Evolutionary conservation across 1,139 yeast genomes (phyloP), one percentile per base, ranked within the genome.

Genomic region (Kodamaea arcana): DNA sequence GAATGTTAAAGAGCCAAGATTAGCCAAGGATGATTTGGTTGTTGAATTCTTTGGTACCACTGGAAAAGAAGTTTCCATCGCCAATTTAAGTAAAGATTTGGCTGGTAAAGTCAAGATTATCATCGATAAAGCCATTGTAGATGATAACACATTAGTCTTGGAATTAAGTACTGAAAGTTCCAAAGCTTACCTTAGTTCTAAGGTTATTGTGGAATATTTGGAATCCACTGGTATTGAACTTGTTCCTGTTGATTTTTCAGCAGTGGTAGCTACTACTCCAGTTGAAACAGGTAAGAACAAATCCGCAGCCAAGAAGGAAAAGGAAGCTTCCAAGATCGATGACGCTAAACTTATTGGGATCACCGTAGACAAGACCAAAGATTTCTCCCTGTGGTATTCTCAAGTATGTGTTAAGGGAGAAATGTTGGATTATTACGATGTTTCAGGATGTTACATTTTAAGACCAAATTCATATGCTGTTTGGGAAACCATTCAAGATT

Each of bases 351-450:
- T 92, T 54, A 87, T 92, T 50, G 98, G 98, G 61, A 90, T 94
- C 58, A 94, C 97, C 31, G 94, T 84, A 34, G 95, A 88, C 61
- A 94, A 92, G 69, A 75, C 81, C 43, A 72, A 78, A 53, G 98
- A 94, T 58, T 94, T 94, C 72, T 80, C 98, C 42, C 80, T 88
- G 35, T 94, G 99, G 99, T 94, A 92, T 70, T 88, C 90, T 47
- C 97, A 94, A 69, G 83, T 94, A 40, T 75, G 88, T 45, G 83
- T 92, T 52, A 94, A 94, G 69, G 94, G 96, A 62, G 98, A 94
- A 65, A 86, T 94, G 95, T 74, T 94, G 56, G 98, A 94, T 61
- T 94, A 94, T 70, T 92, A 94, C 56, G 98, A 94, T 58, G 97
- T 94, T 36, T 90, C 97, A 29, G 99, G 99, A 48, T 94, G 99